Evolutionary conservation across 176 grass and related monocot genomes (phyloP), one percentile per base, ranked within the genome.

Genomic region (Chrysopogon serrulatus): DNA sequence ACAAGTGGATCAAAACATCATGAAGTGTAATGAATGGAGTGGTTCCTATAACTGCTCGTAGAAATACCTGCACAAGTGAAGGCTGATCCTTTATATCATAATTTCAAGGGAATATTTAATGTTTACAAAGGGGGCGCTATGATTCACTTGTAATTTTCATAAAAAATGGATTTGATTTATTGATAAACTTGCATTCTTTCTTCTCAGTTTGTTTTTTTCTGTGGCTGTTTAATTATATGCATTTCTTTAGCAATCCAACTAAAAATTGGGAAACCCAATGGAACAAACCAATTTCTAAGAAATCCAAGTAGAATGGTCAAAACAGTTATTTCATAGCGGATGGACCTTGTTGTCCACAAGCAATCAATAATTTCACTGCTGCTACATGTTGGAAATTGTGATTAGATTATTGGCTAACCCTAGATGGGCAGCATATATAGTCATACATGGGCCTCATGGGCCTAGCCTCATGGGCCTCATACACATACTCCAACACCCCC

Each of bases 1-100:
- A 28, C n/a, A n/a, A n/a, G 45, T 78, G 72, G 36, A n/a, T 81
- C 51, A 16, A 62, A 41, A 81, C 71, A 85, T 57, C 15, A 49
- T 56, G 21, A 32, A 33, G 16, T 43, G 11, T 56, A 57, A 54
- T 57, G 43, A 11, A 86, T 35, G 16, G 27, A 76, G 54, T 4
- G 5, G n/a, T 72, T 32, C 35, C 15, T 54, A 78, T 45, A 27
- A 78, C 6, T n/a, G 44, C 47, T 73, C n/a, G 24, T 27, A 66
- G 21, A 76, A 68, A 61, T 54, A 70, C 21, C 39, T 76, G 5
- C 3, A 2, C 30, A 31, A 75, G 0, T 61, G 36, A 76, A 6
- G 35, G 23, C 24, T 79, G 30, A 19, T 41, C 31, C 33, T 45
- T 43, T 13, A 65, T 43, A 48, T 51, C 83, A 60, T 17, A 73